These are phyloP conservation scores for Hammondia hammondi DNA, from an alignment of 169 alveolate species.

Conservation along the genomic window DNA sequence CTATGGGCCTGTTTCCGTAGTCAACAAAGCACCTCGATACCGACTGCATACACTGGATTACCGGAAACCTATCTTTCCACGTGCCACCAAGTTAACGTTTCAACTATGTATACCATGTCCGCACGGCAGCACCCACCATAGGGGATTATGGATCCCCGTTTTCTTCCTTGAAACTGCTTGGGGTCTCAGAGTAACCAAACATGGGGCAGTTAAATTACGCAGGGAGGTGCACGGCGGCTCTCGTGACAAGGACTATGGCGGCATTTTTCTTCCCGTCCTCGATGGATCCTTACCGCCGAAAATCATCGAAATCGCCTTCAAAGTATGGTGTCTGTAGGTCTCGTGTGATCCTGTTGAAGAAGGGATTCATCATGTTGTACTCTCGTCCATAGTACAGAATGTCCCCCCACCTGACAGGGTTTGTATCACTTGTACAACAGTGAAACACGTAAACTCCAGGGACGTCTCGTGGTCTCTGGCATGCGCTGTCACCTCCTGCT, in stretches of 20 bases:
- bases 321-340: slow-evolving; percentile 38
- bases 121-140: too few species aligned
- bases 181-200: neutral
- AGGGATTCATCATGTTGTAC: slow-evolving; percentile 48
- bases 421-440: slow-evolving; percentile 57
- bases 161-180: neutral
- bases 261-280: neutral
- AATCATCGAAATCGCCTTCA: slow-evolving; percentile 43
- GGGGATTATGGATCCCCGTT: too few species aligned
- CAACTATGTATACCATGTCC: too few species aligned
- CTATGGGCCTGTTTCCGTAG: too few species aligned
- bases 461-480: neutral
- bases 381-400: slow-evolving; percentile 48
- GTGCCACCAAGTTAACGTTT: too few species aligned
- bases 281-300: slow-evolving; percentile 22
- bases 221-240: too few species aligned
- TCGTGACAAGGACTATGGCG: neutral
- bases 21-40: too few species aligned
- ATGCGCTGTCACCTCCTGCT: slow-evolving; percentile 20
- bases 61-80: too few species aligned
- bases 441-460: slow-evolving; percentile 55
- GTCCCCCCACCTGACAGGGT: slow-evolving; percentile 51
- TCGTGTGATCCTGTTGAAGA: slow-evolving; percentile 31
- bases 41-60: too few species aligned
- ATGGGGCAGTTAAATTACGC: neutral